Conservation (phyloP, 768 basidiomycete species). For the Podaxis sp. region DNA sequence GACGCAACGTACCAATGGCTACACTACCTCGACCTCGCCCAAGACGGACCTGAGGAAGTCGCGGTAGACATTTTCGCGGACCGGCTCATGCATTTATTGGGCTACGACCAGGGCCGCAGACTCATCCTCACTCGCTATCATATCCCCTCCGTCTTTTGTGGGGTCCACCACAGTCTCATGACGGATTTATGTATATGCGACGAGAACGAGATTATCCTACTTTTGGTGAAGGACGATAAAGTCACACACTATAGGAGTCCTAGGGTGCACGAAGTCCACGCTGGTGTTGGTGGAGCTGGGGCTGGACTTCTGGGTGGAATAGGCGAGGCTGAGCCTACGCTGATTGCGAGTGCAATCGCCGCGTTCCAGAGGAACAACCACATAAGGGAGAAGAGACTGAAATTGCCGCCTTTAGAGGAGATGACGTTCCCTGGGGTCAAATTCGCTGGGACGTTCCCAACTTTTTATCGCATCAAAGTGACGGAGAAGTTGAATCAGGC, state of each 20-base stretch:
- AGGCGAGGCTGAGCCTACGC: neutral
- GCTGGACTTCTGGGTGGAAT: neutral
- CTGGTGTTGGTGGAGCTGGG: neutral
- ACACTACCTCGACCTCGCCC: constrained; percentile 8
- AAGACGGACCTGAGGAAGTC: neutral
- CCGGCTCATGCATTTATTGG: neutral
- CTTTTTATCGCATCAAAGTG: constrained; percentile 9
- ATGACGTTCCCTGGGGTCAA: neutral
- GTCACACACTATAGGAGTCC: neutral
- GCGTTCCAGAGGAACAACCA: constrained; percentile 1
- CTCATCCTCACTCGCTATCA: constrained; percentile 6
- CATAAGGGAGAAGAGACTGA: neutral
- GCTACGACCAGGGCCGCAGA: constrained; percentile 6
- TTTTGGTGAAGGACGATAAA: constrained; percentile 2
- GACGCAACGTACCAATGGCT: constrained; percentile 5
- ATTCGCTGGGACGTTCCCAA: neutral
- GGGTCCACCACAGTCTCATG: constrained; percentile 3
- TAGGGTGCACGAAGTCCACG: neutral
- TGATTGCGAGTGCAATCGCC: constrained; percentile 3
- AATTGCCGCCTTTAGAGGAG: neutral
- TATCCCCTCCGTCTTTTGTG: constrained; percentile 7
- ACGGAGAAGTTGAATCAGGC: neutral
- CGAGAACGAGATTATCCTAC: constrained; percentile 3
- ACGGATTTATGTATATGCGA: constrained; percentile 3
- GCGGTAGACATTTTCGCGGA: constrained; percentile 1